Base-by-base conservation (phyloP, 148 eudicot species). In the Fagopyrum esculentum region DNA sequence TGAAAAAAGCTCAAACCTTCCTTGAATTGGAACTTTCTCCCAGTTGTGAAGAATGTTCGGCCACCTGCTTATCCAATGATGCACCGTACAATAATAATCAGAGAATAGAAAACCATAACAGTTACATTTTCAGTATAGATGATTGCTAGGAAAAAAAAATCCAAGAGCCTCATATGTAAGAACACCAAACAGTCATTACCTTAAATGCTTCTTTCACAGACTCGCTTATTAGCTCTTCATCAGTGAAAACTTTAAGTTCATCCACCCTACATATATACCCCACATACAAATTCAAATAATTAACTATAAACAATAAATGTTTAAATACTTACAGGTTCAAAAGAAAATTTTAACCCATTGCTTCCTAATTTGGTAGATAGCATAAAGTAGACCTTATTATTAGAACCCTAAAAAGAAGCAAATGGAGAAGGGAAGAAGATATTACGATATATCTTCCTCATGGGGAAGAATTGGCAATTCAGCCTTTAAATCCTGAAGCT, bases 181-280 rank as follows among this genome's bases (percentile, higher is more conserved):
- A 9, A 46, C 74, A 49, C 17, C 7, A 26, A 71, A 13, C 55
- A 47, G n/a, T 46, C 55, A 46, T 56, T 86, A 90, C 96, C 87
- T 88, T 79, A 77, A 91, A 91, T 44, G 92, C 87, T 78, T 87
- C 87, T 78, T 83, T 86, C 84, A 89, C 85, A 16, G 93, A 97
- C 81, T 80, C 84, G 50, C 77, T 80, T 19, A 91, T 93, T 76
- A 93, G 79, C 82, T 93, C 97, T 59, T 88, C 95, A 74, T 93
- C 97, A n/a, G 78, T 80, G 44, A 87, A 70, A 72, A 93, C 81
- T 68, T 84, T 91, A 78, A 93, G 94, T 52, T 88, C 90, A 74
- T 87, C 93, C 77, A 93, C 93, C 81, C 98, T 90, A 64, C 69
- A 57, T 8, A 52, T 12, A 52, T 15, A 52, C n/a, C 17, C n/a